Conservation (phyloP, 2,329 filamentous ascomycete species). For the Cladosporium sp. region DNA sequence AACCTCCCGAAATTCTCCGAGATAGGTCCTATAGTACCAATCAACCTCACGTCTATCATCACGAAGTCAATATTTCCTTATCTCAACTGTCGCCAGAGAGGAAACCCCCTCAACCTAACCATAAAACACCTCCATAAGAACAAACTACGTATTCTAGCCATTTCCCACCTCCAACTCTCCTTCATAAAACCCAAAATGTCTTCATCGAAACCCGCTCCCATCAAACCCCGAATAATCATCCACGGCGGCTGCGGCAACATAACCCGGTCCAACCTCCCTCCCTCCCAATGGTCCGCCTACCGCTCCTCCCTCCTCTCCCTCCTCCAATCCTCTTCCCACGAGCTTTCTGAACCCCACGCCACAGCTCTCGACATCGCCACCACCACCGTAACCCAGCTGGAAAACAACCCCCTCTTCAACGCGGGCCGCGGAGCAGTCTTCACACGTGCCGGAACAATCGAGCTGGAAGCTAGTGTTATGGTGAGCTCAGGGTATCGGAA, state of each 20-base stretch:
- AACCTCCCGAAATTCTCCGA: no score
- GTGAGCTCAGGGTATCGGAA: conserved; percentile 72
- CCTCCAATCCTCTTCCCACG: conserved; percentile 31
- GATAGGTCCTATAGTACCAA: no score
- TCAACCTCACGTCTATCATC: no score
- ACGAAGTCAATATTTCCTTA: no score
- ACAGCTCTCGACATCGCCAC: conserved; percentile 73
- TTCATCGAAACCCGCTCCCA: conserved; percentile 22
- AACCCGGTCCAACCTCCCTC: conserved; percentile 41
- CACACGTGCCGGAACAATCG: conserved; percentile 76
- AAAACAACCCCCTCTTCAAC: conserved; percentile 83
- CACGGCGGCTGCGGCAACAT: conserved; percentile 53
- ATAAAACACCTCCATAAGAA: no score
- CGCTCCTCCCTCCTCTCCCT: conserved; percentile 41
- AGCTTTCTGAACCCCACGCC: conserved; percentile 40
- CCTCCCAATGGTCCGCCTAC: conserved; percentile 40
- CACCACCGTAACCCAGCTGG: conserved; percentile 72
- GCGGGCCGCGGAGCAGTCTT: conserved; percentile 82
- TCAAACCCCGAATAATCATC: conserved; percentile 48
- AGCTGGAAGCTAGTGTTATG: conserved; percentile 87
- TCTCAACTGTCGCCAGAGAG: no score
- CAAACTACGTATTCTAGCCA: no score
- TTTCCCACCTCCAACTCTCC: neutral
- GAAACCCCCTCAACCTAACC: no score
- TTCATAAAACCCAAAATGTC: neutral